These are phyloP conservation scores for Plasmodium blacklocki DNA, from an alignment of 169 alveolate genomes.

Conservation along the genomic window DNA sequence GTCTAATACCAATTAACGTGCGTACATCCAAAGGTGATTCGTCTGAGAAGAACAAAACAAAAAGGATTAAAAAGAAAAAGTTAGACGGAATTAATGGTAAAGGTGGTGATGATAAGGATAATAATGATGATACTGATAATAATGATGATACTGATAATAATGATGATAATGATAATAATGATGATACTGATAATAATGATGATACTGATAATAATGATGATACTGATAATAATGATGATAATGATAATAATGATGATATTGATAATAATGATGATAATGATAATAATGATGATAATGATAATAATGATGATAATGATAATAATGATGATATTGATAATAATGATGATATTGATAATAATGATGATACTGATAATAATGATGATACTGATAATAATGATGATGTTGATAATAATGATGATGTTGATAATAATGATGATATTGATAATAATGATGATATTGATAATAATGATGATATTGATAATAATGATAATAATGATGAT, in stretches of 20 bases:
- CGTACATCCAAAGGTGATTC: not conserved
- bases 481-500: not conserved
- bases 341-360: not conserved
- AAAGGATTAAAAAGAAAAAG: not conserved
- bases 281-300: not conserved
- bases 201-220: not conserved
- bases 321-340: not conserved
- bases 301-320: not conserved
- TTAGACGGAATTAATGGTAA: not conserved
- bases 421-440: not conserved
- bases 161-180: not conserved
- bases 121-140: not conserved
- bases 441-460: not conserved
- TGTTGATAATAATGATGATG: not conserved
- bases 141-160: not conserved
- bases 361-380: conserved; percentile 3
- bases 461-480: not conserved
- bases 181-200: not conserved
- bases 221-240: not conserved
- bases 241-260: conserved; percentile 10
- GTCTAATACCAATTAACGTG: conserved; percentile 41
- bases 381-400: not conserved
- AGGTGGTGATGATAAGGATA: not conserved
- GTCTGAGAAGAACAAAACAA: conserved; percentile 12
- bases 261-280: conserved; percentile 15